Evolutionary conservation across 2,329 filamentous ascomycete species (phyloP).

Genomic region (Fusarium sp.): DNA sequence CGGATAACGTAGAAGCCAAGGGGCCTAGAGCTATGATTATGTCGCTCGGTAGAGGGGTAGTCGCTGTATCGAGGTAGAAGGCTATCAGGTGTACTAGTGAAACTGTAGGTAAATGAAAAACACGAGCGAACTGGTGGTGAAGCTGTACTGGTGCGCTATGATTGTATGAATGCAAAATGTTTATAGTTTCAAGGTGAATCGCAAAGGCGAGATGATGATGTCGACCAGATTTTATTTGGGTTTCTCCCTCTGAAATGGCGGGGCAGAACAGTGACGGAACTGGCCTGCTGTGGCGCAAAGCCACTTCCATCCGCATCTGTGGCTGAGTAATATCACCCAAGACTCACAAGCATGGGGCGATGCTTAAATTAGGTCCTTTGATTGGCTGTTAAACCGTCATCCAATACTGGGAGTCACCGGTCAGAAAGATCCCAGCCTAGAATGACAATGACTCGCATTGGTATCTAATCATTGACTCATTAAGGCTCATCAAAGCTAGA

Average conservation of each 20-base stretch:
- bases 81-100: not conserved
- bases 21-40: slow-evolving; percentile 6
- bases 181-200: not conserved
- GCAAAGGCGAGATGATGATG: slow-evolving; percentile 27
- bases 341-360: not conserved
- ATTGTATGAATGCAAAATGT: not conserved
- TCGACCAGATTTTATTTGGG: slow-evolving; percentile 41
- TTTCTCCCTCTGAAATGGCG: slow-evolving; percentile 30
- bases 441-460: not conserved
- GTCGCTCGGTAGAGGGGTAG: slow-evolving; percentile 10
- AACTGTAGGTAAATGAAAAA: not conserved
- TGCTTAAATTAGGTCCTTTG: slow-evolving; percentile 4
- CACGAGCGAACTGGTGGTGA: not conserved
- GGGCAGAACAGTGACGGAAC: slow-evolving; percentile 30
- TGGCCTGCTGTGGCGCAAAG: slow-evolving; percentile 18
- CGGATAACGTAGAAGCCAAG: not conserved
- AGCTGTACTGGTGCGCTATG: not conserved
- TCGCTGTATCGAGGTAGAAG: not conserved
- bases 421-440: not conserved
- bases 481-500: slow-evolving; percentile 3
- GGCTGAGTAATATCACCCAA: slow-evolving; percentile 33
- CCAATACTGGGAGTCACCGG: slow-evolving; percentile 24
- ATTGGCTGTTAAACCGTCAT: slow-evolving; percentile 9
- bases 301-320: slow-evolving; percentile 6
- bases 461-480: slow-evolving; percentile 10